Evolutionary conservation across 2,329 filamentous ascomycete genomes (phyloP), one percentile per base, ranked within the genome.

Genomic region (Arachnomyces sp.): DNA sequence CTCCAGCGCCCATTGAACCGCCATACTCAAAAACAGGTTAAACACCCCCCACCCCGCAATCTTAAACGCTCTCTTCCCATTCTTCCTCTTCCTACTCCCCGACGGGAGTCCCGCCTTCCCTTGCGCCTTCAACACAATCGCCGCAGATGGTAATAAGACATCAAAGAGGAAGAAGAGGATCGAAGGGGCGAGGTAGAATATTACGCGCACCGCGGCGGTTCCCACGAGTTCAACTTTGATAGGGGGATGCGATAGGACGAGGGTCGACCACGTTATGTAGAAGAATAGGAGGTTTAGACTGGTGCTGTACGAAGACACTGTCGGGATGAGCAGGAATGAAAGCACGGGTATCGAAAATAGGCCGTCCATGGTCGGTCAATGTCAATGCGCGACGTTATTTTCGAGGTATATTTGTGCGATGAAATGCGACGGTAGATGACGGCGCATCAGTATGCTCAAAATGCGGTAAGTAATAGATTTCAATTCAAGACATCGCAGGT

Each of bases 251-350:
- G 82, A 83, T 2, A 90, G 68, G 30, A 93, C 78, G 25, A 95
- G 73, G 0, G 85, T 90, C 4, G 79, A 79, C 88, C 88, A 94
- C 51, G 85, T 90, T 67, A 94, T 76, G 60, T 88, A 90, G 63
- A 94, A 92, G 68, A 94, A 89, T 46, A 93, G 67, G 16, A 94
- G 66, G 60, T 92, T 94, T 47, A 94, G 70, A 1, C 81, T 88
- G 1, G 87, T 90, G 31, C 70, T 81, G 67, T 82, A 88, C 5
- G 83, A 82, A 5, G 77, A 74, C 43, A 79, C 59, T 34, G 73
- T 68, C 2, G 77, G 75, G 14, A 77, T 72, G 36, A 80, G 67
- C 51, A 84, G 70, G 45, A 81, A 83, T 18, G 81, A 83, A 31
- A 85, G 64, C 47, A 86, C 73, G 1, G 84, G 84, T 29, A 90